Conservation (phyloP, 2,329 filamentous ascomycete species). For the Microthyrium microscopicum region DNA sequence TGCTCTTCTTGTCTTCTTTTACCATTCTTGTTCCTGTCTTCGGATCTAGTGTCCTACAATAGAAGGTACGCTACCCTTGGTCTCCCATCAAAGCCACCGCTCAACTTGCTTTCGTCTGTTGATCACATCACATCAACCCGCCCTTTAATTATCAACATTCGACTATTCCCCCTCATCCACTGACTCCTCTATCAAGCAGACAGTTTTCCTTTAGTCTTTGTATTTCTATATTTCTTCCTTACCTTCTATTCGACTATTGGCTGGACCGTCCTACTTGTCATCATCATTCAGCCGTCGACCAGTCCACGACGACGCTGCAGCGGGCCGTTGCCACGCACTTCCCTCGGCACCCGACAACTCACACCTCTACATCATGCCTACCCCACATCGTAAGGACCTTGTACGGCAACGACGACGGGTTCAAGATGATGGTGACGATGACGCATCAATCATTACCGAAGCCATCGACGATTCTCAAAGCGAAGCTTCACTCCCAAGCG, state of each 20-base stretch:
- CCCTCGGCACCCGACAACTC: not conserved
- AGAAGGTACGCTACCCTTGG: too few species aligned
- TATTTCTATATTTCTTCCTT: too few species aligned
- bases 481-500: slow-evolving; percentile 40
- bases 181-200: not conserved
- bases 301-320: too few species aligned
- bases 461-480: slow-evolving; percentile 46
- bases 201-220: not conserved
- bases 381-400: slow-evolving; percentile 10
- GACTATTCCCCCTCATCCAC: not conserved
- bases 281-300: not conserved
- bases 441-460: slow-evolving; percentile 27
- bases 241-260: not conserved
- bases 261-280: not conserved
- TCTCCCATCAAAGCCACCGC: too few species aligned
- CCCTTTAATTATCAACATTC: not conserved
- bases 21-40: slow-evolving; percentile 1
- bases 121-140: not conserved
- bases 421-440: slow-evolving; percentile 22
- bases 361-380: slow-evolving; percentile 1
- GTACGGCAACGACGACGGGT: slow-evolving; percentile 22
- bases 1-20: not conserved
- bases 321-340: not conserved
- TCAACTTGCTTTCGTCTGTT: not conserved
- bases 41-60: too few species aligned